Percentiles rank a stretch among this genome's conserved stretches.
Evolutionary conservation across 129 eudicot species (phyloP).

Genomic region (Centrapalus pauciflorus): DNA sequence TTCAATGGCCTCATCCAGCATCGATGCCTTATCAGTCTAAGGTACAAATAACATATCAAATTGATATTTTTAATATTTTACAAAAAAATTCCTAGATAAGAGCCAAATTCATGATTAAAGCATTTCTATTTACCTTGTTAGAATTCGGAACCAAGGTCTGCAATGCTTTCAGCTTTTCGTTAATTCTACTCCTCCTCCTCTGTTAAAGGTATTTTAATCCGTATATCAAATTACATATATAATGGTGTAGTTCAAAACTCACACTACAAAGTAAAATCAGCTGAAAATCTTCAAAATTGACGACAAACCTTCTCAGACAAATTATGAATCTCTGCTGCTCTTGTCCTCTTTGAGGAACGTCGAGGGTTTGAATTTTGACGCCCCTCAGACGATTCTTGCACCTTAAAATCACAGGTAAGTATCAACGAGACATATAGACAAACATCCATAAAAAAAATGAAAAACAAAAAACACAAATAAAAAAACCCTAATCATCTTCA

Average conservation of each 20-base stretch:
- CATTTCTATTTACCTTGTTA: conserved; percentile 45
- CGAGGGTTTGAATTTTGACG: conserved; percentile 34
- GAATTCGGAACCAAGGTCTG: conserved; percentile 93
- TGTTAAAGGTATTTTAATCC: conserved; percentile 8
- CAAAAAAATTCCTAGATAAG: no score
- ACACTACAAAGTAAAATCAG: background rate
- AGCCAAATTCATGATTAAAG: background rate
- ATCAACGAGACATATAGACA: background rate
- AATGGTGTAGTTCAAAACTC: background rate
- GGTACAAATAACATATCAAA: conserved; percentile 12
- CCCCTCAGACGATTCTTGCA: conserved; percentile 25
- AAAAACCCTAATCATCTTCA: conserved; percentile 25
- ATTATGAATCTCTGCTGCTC: conserved; percentile 94
- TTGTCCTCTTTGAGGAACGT: conserved; percentile 78
- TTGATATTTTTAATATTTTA: background rate
- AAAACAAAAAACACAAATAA: background rate
- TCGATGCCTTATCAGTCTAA: conserved; percentile 97
- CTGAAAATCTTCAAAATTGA: background rate
- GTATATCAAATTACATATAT: conserved; percentile 17
- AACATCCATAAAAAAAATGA: background rate
- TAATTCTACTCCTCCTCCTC: conserved; percentile 92
- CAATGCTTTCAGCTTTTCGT: conserved; percentile 91
- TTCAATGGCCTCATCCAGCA: conserved; percentile 98
- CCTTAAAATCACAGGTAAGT: conserved; percentile 17
- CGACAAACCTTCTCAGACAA: conserved; percentile 74